Conservation (phyloP, 495 filamentous ascomycete species). For the Acidomyces sp. region DNA sequence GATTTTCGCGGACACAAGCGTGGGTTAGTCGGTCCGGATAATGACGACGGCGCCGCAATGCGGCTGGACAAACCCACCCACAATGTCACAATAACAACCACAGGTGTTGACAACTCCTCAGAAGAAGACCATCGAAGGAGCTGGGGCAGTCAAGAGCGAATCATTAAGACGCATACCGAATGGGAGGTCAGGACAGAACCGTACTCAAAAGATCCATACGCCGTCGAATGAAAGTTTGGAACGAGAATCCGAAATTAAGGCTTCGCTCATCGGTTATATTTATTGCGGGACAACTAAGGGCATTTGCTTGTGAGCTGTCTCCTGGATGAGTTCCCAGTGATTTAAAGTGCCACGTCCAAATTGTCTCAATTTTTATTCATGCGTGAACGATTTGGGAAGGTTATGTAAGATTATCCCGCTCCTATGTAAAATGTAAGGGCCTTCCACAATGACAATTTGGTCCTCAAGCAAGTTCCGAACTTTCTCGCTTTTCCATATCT, state of each 20-base stretch:
- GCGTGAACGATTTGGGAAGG: too few species aligned
- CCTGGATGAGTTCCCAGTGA: too few species aligned
- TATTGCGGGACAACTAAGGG: too few species aligned
- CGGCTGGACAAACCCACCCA: neutral
- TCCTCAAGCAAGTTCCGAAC: too few species aligned
- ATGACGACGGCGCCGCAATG: neutral
- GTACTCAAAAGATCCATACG: neutral
- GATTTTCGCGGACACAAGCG: neutral
- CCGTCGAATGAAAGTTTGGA: neutral
- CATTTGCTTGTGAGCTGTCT: too few species aligned
- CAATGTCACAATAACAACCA: neutral
- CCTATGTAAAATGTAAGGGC: too few species aligned
- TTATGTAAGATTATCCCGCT: too few species aligned
- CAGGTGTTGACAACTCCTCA: neutral
- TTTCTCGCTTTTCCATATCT: too few species aligned
- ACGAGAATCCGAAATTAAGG: too few species aligned
- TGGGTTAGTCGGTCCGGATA: neutral
- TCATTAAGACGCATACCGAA: neutral
- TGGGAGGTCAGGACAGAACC: neutral
- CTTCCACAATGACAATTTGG: too few species aligned
- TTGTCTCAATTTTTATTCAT: too few species aligned
- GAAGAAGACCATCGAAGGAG: neutral
- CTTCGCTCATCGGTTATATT: neutral
- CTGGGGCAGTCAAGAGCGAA: slow-evolving; percentile 1
- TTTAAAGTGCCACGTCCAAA: too few species aligned